Conservation (phyloP, 495 filamentous ascomycete species). For the Penicillium lagena region DNA sequence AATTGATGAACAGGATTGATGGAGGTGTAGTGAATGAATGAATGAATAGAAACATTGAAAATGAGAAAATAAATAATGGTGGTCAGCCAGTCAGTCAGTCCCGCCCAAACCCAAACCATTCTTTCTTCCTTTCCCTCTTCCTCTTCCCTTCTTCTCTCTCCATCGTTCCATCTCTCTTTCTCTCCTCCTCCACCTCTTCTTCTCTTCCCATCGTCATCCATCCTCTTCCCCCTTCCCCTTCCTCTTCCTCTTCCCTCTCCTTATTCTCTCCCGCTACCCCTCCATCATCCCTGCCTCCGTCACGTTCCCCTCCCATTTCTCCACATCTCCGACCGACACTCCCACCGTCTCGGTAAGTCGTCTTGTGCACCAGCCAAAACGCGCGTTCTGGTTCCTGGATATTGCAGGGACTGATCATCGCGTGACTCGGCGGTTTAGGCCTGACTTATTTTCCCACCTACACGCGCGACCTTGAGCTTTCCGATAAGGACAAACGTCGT, state of each 20-base stretch:
- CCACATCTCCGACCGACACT: too few relatives aligned
- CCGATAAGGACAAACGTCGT: slow-evolving; percentile 2
- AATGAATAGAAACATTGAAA: neutral
- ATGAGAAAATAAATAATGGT: neutral
- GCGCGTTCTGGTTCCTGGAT: neutral
- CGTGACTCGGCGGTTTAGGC: neutral
- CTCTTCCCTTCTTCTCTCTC: slow-evolving; percentile 17
- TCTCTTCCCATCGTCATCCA: slow-evolving; percentile 14
- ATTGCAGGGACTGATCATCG: slow-evolving; percentile 5
- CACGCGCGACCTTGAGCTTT: slow-evolving; percentile 16
- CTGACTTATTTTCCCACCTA: slow-evolving; percentile 5
- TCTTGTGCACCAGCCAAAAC: slow-evolving; percentile 2
- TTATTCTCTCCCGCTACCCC: slow-evolving; percentile 12
- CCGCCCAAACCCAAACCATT: slow-evolving; percentile 13
- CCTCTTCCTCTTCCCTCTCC: slow-evolving; percentile 8
- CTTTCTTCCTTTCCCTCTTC: slow-evolving; percentile 12
- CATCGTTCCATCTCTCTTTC: slow-evolving; percentile 19
- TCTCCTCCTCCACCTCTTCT: slow-evolving; percentile 12
- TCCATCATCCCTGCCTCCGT: slow-evolving; percentile 21
- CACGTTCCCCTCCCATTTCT: slow-evolving; percentile 15
- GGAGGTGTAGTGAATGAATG: neutral
- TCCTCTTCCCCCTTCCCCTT: slow-evolving; percentile 17
- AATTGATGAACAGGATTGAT: neutral
- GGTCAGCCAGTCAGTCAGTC: slow-evolving; percentile 2
- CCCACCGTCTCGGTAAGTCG: slow-evolving; percentile 14